Evolutionary conservation across 176 grass and related monocot genomes (phyloP).

Genomic region (Luzula sylvatica): DNA sequence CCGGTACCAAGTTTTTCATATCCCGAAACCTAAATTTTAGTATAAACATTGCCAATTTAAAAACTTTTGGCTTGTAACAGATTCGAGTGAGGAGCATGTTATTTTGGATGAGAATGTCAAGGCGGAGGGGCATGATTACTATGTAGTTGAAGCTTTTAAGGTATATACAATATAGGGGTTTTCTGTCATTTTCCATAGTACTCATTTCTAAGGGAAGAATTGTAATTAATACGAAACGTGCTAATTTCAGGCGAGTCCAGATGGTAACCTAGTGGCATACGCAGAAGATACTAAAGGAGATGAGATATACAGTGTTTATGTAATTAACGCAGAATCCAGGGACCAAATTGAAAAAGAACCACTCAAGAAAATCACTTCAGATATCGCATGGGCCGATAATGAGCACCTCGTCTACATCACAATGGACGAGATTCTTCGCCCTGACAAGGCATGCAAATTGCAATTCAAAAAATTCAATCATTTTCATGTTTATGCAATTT

Average conservation of each 20-base stretch:
- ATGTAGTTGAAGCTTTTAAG: slow-evolving; percentile 61
- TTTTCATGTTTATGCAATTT: slow-evolving; percentile 1
- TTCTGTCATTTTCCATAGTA: background rate
- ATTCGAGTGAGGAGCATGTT: slow-evolving; percentile 57
- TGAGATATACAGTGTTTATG: slow-evolving; percentile 70
- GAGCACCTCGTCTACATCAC: slow-evolving; percentile 68
- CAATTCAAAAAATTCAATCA: too few species aligned
- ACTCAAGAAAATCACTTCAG: slow-evolving; percentile 59
- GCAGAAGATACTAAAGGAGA: slow-evolving; percentile 82
- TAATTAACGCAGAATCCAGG: slow-evolving; percentile 61
- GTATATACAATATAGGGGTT: slow-evolving; percentile 24
- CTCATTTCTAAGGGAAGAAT: background rate
- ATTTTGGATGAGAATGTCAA: slow-evolving; percentile 88
- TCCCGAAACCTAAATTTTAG: too few species aligned
- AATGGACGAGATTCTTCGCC: slow-evolving; percentile 73
- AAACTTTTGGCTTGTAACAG: too few species aligned
- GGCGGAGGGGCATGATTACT: slow-evolving; percentile 54
- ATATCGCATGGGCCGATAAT: slow-evolving; percentile 74
- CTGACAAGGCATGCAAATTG: slow-evolving; percentile 63
- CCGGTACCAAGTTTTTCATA: slow-evolving; percentile 31
- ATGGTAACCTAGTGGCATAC: slow-evolving; percentile 72
- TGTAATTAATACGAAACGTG: background rate
- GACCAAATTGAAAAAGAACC: slow-evolving; percentile 37
- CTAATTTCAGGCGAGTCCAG: slow-evolving; percentile 55
- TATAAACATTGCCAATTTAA: too few species aligned